Base-by-base conservation (phyloP, 306 rosid species). In the Carpinus viminea region DNA sequence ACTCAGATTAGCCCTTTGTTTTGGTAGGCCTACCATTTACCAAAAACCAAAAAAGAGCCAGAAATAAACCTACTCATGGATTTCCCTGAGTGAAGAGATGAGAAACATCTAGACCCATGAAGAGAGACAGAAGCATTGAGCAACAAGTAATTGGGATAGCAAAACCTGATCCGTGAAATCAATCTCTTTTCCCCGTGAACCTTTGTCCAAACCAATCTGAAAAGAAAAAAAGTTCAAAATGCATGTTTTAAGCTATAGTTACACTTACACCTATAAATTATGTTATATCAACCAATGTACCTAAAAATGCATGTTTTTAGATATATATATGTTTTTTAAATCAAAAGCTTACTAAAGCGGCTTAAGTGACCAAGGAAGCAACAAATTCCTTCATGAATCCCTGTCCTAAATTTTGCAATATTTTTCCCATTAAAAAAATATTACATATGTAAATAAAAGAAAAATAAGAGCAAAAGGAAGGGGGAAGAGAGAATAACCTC, bases 181-280 rank as follows among this genome's bases (percentile, higher is more conserved):
- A 74, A 91, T 85, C 82, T 82, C 69, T 79, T 79, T 92, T 82
- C 96, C 93, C 2, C 73, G 82, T 5, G 97, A 90, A 85, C 98
- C 91, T 81, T 88, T 94, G 93, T 94, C 98, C 85, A 94, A 60
- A 8, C 98, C 97, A 85, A 94, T 94, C 94, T 90, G 88, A 55
- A 65, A 73, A 74, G 34, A 73, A 61, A 62, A 41, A 41, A 13
- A 9, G 36, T 12, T 36, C 28, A 56, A 74, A 12, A 74, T 18
- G 38, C 38, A 68, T 11, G 68, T 52, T n/a, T n/a, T 59, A 24
- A 59, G 65, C 12, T 24, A 59, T 11, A 41, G 41, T 38, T 3
- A 3, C 18, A 20, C 11, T 57, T 20, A 57, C 61, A 55, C 64
- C 64, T 4, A 57, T 1, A 57, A 57, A 57, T 57, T 31, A 31